Evolutionary conservation across 2,329 filamentous ascomycete genomes (phyloP).

Genomic region (Lithohypha guttulata): DNA sequence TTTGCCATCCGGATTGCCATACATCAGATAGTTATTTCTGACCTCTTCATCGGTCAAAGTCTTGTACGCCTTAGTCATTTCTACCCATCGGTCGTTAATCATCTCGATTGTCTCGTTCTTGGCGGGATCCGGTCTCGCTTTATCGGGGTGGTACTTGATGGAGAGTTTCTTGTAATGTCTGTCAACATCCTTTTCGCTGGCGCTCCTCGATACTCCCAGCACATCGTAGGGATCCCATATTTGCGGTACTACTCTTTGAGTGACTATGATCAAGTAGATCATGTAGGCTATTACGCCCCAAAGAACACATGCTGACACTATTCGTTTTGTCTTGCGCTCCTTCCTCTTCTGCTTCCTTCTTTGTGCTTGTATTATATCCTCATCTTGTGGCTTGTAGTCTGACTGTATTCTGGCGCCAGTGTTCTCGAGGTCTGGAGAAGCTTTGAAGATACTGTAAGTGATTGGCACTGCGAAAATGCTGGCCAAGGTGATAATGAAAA

Average conservation of each 20-base stretch:
- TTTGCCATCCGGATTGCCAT: constrained; percentile 93
- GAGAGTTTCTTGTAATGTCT: constrained; percentile 80
- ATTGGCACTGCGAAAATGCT: constrained; percentile 80
- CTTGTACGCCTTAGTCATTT: constrained; percentile 96
- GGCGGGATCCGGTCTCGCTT: constrained; percentile 66
- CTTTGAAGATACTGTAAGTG: constrained; percentile 76
- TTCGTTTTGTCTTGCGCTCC: constrained; percentile 78
- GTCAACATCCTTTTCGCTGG: constrained; percentile 84
- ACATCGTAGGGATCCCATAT: constrained; percentile 98
- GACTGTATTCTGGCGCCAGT: constrained; percentile 74
- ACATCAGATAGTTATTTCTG: constrained; percentile 93
- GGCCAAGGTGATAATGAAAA: constrained; percentile 89
- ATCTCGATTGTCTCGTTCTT: constrained; percentile 83
- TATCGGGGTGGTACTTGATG: constrained; percentile 84
- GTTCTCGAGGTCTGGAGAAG: constrained; percentile 56
- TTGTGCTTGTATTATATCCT: constrained; percentile 69
- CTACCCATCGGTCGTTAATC: constrained; percentile 81
- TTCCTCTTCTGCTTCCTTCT: constrained; percentile 80
- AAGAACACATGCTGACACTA: constrained; percentile 51
- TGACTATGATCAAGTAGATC: constrained; percentile 79
- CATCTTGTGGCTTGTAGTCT: constrained; percentile 71
- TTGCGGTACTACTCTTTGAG: constrained; percentile 59
- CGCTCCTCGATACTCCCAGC: constrained; percentile 69
- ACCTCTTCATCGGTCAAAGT: constrained; percentile 94
- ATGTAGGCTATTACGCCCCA: constrained; percentile 76